phyloP scores from a whole-genome alignment of 257 asterid genomes.

The Knoxia roxburghii region DNA sequence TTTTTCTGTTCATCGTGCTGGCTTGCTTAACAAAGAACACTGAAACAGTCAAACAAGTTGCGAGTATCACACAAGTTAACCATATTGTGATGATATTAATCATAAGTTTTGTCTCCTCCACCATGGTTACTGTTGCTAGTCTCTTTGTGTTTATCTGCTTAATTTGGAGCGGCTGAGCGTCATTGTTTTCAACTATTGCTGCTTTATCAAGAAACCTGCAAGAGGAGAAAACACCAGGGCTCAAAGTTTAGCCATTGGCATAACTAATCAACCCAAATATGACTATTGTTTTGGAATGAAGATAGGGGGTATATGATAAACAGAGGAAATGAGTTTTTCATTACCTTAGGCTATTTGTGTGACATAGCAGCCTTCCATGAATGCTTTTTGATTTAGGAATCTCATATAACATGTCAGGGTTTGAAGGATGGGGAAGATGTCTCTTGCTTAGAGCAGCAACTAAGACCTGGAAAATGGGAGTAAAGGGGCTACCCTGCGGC shows the following conservation, averaged over 20 bases:
- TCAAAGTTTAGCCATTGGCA: not conserved
- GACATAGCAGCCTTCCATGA: slow-evolving; percentile 52
- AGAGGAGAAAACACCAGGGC: not conserved
- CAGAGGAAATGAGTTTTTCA: not conserved
- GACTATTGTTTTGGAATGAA: no score
- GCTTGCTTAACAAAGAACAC: slow-evolving; percentile 75
- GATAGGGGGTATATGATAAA: no score
- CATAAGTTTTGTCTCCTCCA: slow-evolving; percentile 64
- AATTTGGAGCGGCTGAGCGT: slow-evolving; percentile 10
- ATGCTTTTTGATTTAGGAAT: slow-evolving; percentile 31
- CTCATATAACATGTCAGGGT: slow-evolving; percentile 43
- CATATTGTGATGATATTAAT: slow-evolving; percentile 71
- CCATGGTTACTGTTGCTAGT: slow-evolving; percentile 51
- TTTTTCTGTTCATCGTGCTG: slow-evolving; percentile 32
- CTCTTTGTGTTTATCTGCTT: slow-evolving; percentile 43
- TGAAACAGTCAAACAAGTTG: slow-evolving; percentile 42
- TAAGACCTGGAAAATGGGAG: slow-evolving; percentile 52
- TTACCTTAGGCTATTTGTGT: slow-evolving; percentile 44
- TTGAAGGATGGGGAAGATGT: slow-evolving; percentile 37
- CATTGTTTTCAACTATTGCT: slow-evolving; percentile 43
- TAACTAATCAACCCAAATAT: no score
- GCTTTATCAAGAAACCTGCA: slow-evolving; percentile 83
- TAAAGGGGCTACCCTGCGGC: slow-evolving; percentile 57
- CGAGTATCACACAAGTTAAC: slow-evolving; percentile 59
- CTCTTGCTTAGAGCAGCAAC: slow-evolving; percentile 60